Evolutionary conservation across 2,329 filamentous ascomycete species (phyloP), one percentile per base, ranked within the genome.

Genomic region (Aspergillus versicolor): DNA sequence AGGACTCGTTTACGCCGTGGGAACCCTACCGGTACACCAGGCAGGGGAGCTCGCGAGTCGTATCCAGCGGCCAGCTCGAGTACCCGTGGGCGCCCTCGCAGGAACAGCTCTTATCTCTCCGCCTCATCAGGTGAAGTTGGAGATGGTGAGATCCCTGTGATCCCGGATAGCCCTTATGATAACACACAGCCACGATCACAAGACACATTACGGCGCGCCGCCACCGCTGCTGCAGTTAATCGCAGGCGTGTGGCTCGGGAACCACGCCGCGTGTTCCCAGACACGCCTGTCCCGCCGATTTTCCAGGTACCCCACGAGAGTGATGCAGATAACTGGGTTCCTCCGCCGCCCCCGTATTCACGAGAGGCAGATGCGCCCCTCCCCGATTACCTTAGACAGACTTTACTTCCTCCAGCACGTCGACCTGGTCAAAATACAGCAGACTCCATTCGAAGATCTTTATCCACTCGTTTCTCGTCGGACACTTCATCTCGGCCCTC

Each of bases 301-400:
- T 64, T 65, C 42, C 88, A 92, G 66, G 82, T 91, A 64, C 90
- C 90, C 4, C 90, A 94, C 71, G 90, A 94, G 73, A 93, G 90
- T 61, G 90, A 94, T 70, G 90, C 90, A 4, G 91, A 94, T 66
- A 91, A 92, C 65, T 95, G 91, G 91, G 88, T 92, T 4, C 89
- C 90, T 5, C 91, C 91, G 5, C 91, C 91, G 8, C 91, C 91
- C 3, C 90, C 90, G 1, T 95, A 95, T 58, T 70, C 67, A 21
- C 71, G 65, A 8, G 68, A 76, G 19, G 61, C 73, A 13, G 70
- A 71, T 24, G 64, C 49, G 34, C 71, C 72, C n/a, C 65, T 77
- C 7, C 74, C 74, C n/a, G 72, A 74, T 12, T 65, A 72, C 56
- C 59, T 77, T 11, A 66, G 64, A 61, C 64, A 68, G 52, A 66